Evolutionary conservation across 2,329 filamentous ascomycete species (phyloP), one percentile per base, ranked within the genome.

Genomic region (Penicillium thymicola): DNA sequence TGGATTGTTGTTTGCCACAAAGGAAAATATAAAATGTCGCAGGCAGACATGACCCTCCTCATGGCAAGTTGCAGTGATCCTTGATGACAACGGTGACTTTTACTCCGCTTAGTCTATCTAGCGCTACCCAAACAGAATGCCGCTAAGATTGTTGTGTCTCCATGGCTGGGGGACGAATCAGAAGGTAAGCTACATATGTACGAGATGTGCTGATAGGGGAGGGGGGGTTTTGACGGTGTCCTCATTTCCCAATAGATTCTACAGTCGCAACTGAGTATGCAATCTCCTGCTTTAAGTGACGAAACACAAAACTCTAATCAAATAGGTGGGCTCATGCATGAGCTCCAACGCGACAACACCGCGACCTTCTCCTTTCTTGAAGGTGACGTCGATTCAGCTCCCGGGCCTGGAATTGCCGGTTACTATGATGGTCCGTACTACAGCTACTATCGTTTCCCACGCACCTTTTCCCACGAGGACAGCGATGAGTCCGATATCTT

Each of bases 131-230:
- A 44, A 28, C 36, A 57, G 32, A 14, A 70, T 70, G 67, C 63
- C 64, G n/a, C 58, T 72, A 52, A 61, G 64, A 50, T 57, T 73
- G 25, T 61, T 72, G 32, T 72, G 71, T 52, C 66, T 73, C 28
- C 71, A 72, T 64, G 70, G 70, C 23, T 67, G 63, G 64, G 71
- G 71, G 4, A 71, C 68, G n/a, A 71, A 69, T 54, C 54, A 65
- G 41, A 65, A 67, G 50, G 65, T 70, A 23, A 60, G 58, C 36
- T 32, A 36, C 30, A 6, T 32, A 32, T 32, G 30, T 1, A 32
- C 34, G n/a, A 16, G 18, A 27, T 11, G 4, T 38, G 41, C 28
- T 28, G 23, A 10, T 18, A 47, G 18, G 36, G 30, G 18, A n/a
- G 36, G 8, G 21, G 21, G 21, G 21, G 2, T 2, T 2, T 21